These are phyloP conservation scores for Penicillium verrucosum DNA, from an alignment of 2,329 filamentous ascomycete genomes.

Conservation along the genomic window DNA sequence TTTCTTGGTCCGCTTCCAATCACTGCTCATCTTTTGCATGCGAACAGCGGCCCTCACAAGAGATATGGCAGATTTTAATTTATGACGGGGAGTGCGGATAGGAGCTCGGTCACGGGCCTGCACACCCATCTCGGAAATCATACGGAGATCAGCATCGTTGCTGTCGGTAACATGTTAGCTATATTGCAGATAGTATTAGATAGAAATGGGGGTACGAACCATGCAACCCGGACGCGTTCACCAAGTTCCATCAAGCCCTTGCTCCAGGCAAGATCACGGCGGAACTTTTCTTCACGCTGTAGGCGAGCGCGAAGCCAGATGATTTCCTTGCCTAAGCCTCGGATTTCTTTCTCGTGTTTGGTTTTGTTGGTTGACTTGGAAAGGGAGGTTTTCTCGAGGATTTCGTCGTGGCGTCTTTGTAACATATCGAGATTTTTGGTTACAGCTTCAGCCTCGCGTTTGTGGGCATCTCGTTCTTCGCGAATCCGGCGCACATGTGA, in stretches of 20 bases:
- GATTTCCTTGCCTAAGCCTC: slow-evolving; percentile 83
- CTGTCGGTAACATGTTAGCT: slow-evolving; percentile 49
- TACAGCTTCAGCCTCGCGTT: slow-evolving; percentile 41
- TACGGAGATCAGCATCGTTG: slow-evolving; percentile 84
- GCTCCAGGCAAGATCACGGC: slow-evolving; percentile 76
- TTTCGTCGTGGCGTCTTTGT: slow-evolving; percentile 63
- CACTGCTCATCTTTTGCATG: slow-evolving; percentile 45
- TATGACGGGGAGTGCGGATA: slow-evolving; percentile 38
- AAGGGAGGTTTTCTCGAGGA: slow-evolving; percentile 47
- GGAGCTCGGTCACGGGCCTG: slow-evolving; percentile 39
- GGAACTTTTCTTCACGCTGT: slow-evolving; percentile 74
- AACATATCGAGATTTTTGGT: slow-evolving; percentile 45
- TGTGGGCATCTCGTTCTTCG: slow-evolving; percentile 44
- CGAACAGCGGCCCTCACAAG: slow-evolving; percentile 45
- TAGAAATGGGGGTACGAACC: slow-evolving; percentile 59
- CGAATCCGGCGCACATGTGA: slow-evolving; percentile 63
- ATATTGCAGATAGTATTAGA: slow-evolving; percentile 1
- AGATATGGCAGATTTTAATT: slow-evolving; percentile 43
- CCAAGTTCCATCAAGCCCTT: slow-evolving; percentile 86
- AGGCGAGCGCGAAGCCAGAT: slow-evolving; percentile 82
- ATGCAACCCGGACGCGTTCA: slow-evolving; percentile 61
- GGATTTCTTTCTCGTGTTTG: slow-evolving; percentile 62
- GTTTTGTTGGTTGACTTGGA: slow-evolving; percentile 43
- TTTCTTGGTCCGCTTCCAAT: slow-evolving; percentile 45
- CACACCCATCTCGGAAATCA: slow-evolving; percentile 80